phyloP scores from a whole-genome alignment of 2,329 filamentous ascomycete species.

The Aschersonia sp. region DNA sequence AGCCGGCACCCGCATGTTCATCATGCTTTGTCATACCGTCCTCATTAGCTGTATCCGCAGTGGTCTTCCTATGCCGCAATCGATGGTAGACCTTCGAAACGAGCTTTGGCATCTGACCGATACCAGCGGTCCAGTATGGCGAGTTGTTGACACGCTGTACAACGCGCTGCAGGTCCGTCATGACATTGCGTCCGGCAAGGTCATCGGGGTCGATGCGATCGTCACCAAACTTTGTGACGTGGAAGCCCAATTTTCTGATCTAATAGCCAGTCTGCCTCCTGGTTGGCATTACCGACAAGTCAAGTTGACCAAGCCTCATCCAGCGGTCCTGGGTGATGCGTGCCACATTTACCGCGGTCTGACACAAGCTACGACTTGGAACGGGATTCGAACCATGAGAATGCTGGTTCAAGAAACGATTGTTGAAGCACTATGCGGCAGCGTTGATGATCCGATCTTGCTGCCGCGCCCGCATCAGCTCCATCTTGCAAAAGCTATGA shows the following conservation, averaged over 20 bases:
- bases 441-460: constrained; percentile 12
- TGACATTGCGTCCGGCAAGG: constrained; percentile 24
- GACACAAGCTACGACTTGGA: constrained; percentile 32
- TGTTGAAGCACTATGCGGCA: constrained; percentile 24
- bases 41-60: constrained; percentile 37
- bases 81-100: constrained; percentile 29
- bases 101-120: constrained; percentile 22
- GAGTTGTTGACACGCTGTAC: constrained; percentile 28
- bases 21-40: constrained; percentile 35
- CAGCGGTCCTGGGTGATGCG: constrained; percentile 23
- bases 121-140: constrained; percentile 24
- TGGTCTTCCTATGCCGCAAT: constrained; percentile 30
- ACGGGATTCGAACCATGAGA: constrained; percentile 28
- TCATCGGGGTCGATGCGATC: constrained; percentile 20
- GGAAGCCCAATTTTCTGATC: constrained; percentile 26
- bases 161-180: constrained; percentile 30
- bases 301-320: constrained; percentile 21
- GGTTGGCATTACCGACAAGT: constrained; percentile 28
- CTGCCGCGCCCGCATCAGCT: constrained; percentile 17
- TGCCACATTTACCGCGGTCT: constrained; percentile 32
- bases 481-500: constrained; percentile 21
- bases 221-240: constrained; percentile 22
- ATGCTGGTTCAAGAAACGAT: constrained; percentile 34
- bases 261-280: constrained; percentile 22
- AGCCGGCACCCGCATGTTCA: constrained; percentile 35